Percentiles rank a stretch among this genome's conserved stretches.
Conservation (phyloP, 176 grass and related monocot genomes). For the Musa beccarii region DNA sequence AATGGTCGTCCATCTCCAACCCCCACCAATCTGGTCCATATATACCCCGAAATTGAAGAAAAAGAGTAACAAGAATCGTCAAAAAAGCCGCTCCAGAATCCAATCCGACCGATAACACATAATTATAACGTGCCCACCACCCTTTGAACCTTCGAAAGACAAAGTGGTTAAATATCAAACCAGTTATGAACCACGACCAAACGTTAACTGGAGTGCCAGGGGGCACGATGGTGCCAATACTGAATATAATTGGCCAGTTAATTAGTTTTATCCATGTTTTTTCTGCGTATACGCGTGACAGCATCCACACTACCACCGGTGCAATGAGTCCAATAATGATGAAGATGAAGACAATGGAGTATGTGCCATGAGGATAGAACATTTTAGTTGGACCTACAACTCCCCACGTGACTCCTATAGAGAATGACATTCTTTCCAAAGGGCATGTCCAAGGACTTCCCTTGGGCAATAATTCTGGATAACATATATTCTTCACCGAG, state of each 20-base stretch:
- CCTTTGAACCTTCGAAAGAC: constrained; percentile 20
- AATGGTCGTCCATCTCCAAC: not conserved
- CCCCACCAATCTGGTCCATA: constrained; percentile 54
- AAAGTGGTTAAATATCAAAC: constrained; percentile 1
- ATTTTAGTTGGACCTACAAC: constrained; percentile 2
- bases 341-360: not conserved
- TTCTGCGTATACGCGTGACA: not conserved
- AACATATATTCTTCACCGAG: constrained; percentile 11
- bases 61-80: constrained; percentile 27
- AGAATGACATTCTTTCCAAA: not conserved
- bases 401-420: not conserved
- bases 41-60: constrained; percentile 40
- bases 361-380: constrained; percentile 14
- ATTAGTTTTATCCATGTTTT: constrained; percentile 17
- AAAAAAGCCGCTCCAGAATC: constrained; percentile 57
- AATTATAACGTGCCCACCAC: constrained; percentile 77
- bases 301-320: not conserved
- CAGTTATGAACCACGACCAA: not conserved
- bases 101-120: constrained; percentile 45
- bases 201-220: not conserved
- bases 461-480: constrained; percentile 5
- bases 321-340: constrained; percentile 4
- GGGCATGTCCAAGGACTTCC: constrained; percentile 30
- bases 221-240: not conserved
- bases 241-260: constrained; percentile 3